Evolutionary conservation across 257 asterid species (phyloP).

Genomic region (Striga asiatica): DNA sequence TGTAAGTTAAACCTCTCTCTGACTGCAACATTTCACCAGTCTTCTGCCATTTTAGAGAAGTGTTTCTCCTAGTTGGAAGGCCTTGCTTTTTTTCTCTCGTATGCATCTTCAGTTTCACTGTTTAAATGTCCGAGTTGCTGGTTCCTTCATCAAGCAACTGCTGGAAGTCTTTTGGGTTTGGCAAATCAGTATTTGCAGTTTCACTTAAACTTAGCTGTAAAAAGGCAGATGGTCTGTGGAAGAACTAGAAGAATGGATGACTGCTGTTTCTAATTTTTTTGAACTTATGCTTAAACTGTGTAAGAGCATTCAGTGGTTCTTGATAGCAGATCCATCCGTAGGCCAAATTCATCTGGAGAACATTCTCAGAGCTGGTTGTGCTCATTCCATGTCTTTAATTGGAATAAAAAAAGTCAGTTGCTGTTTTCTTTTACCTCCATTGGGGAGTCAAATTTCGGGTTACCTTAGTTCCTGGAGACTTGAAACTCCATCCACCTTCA

Average conservation of each 20-base stretch:
- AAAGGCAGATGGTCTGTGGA: constrained; percentile 4
- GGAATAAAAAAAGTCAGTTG: constrained; percentile 7
- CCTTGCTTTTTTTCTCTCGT: neutral
- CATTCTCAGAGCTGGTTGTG: neutral
- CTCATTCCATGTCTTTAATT: neutral
- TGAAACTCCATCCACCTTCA: neutral
- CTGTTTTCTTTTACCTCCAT: neutral
- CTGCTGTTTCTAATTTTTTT: neutral
- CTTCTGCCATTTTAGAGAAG: constrained; percentile 3
- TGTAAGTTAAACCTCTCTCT: constrained; percentile 1
- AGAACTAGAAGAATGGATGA: constrained; percentile 6
- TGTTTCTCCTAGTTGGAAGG: neutral
- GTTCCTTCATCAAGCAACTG: neutral
- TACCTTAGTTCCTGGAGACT: too few species aligned
- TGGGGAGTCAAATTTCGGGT: too few species aligned
- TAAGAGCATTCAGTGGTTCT: constrained; percentile 11
- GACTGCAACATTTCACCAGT: constrained; percentile 10
- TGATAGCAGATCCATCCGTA: constrained; percentile 10
- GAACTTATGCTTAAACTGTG: neutral
- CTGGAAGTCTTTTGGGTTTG: constrained; percentile 6
- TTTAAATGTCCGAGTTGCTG: constrained; percentile 6
- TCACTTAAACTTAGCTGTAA: neutral
- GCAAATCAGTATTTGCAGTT: constrained; percentile 4
- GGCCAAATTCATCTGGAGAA: neutral
- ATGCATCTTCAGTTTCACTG: neutral